These are phyloP conservation scores for Hypoxylon sp. DNA, from an alignment of 2,329 filamentous ascomycete species.

Conservation along the genomic window DNA sequence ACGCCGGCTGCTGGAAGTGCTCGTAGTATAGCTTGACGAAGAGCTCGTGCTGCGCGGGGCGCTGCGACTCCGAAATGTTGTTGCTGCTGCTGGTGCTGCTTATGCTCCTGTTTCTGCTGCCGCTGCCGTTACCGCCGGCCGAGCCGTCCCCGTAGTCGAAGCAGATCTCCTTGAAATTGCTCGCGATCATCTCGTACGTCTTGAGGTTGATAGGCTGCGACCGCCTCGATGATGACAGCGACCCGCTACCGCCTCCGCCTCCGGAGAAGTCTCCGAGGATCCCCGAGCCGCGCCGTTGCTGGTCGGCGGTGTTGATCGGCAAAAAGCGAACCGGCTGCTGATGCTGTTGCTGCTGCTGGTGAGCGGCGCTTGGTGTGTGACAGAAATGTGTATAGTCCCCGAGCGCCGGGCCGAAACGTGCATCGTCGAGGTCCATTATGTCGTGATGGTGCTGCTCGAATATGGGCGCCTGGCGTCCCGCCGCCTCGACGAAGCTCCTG, in stretches of 20 bases:
- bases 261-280: background rate
- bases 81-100: conserved; percentile 5
- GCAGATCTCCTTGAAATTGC: conserved; percentile 26
- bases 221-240: conserved; percentile 13
- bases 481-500: conserved; percentile 8
- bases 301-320: background rate
- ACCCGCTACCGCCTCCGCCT: background rate
- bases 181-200: conserved; percentile 34
- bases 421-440: conserved; percentile 17
- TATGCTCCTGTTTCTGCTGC: no score
- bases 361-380: no score
- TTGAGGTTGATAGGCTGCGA: conserved; percentile 31
- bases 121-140: no score
- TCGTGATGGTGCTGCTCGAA: conserved; percentile 24
- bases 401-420: conserved; percentile 19
- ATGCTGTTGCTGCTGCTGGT: no score
- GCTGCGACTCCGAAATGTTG: conserved; percentile 30
- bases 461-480: conserved; percentile 21
- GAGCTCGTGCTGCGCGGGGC: conserved; percentile 33
- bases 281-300: background rate
- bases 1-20: conserved; percentile 23
- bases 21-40: conserved; percentile 31
- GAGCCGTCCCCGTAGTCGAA: conserved; percentile 12
- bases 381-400: conserved; percentile 21
- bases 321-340: background rate